Conservation (phyloP, 1,284 basidiomycete species). For the Ganoderma sp. region DNA sequence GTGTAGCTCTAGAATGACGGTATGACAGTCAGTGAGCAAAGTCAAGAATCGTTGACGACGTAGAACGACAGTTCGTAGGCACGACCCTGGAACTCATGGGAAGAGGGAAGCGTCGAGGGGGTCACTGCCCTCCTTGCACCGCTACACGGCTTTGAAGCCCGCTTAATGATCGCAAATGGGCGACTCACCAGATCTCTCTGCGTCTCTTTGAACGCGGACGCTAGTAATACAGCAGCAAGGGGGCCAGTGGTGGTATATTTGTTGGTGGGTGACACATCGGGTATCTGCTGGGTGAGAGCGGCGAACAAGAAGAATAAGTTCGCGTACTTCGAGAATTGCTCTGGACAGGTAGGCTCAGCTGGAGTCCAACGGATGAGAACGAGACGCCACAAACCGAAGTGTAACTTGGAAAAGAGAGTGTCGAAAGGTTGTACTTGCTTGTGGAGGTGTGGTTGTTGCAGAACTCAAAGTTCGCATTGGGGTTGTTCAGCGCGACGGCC, state of each 20-base stretch:
- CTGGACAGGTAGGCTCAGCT: slow-evolving; percentile 46
- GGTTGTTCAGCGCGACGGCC: slow-evolving; percentile 76
- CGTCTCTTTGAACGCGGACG: slow-evolving; percentile 96
- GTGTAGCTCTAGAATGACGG: slow-evolving; percentile 93
- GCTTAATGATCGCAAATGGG: slow-evolving; percentile 29
- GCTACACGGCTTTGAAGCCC: background rate
- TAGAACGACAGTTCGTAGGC: slow-evolving; percentile 38
- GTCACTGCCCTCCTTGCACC: background rate
- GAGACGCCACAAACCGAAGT: slow-evolving; percentile 68
- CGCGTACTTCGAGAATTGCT: slow-evolving; percentile 99
- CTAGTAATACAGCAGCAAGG: slow-evolving; percentile 87
- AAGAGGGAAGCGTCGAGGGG: background rate
- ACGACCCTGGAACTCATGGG: background rate
- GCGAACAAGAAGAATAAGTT: slow-evolving; percentile 99
- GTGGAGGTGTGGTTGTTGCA: slow-evolving; percentile 90
- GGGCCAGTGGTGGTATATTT: slow-evolving; percentile 95
- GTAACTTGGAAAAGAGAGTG: slow-evolving; percentile 93
- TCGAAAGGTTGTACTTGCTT: slow-evolving; percentile 89
- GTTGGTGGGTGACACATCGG: slow-evolving; percentile 96
- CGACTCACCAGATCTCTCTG: slow-evolving; percentile 86
- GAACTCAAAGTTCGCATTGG: slow-evolving; percentile 68
- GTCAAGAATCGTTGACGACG: slow-evolving; percentile 83
- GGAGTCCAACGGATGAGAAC: background rate
- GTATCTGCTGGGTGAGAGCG: slow-evolving; percentile 97
- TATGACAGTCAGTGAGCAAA: slow-evolving; percentile 95